A percentile compares a stretch with the other conserved stretches of the same genome.
phyloP scores from a whole-genome alignment of 1,284 basidiomycete genomes.

The Termitomyces sp. region DNA sequence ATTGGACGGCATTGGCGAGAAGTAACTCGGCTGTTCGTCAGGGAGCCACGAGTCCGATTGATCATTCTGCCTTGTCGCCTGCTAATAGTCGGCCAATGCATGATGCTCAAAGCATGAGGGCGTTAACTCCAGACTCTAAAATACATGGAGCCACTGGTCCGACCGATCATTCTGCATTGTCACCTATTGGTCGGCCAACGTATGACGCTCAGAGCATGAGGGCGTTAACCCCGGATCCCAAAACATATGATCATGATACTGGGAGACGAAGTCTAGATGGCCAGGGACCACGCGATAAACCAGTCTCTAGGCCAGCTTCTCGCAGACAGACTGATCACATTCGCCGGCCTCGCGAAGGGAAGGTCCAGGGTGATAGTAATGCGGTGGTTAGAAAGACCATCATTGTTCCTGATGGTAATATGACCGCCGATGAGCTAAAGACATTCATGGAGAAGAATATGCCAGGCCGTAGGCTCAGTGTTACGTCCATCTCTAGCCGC shows the following conservation, averaged over 20 bases:
- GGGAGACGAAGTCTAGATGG: conserved; percentile 33
- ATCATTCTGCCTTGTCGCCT: conserved; percentile 9
- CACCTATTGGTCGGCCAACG: conserved; percentile 11
- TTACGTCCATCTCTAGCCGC: conserved; percentile 50
- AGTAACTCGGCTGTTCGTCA: conserved; percentile 35
- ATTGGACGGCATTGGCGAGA: conserved; percentile 40
- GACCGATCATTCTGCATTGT: conserved; percentile 11
- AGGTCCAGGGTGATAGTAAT: conserved; percentile 30
- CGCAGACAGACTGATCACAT: conserved; percentile 37
- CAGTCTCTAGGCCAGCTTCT: conserved; percentile 29
- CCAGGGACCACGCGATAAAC: conserved; percentile 23
- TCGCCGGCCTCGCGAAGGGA: conserved; percentile 38
- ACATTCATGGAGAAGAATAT: conserved; percentile 52
- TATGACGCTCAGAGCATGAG: conserved; percentile 13
- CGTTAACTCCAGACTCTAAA: conserved; percentile 23
- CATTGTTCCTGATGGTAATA: conserved; percentile 61
- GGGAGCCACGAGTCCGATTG: conserved; percentile 15
- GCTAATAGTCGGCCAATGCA: conserved; percentile 11
- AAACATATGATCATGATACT: conserved; percentile 19
- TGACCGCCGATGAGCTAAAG: conserved; percentile 48
- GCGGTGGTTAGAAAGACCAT: conserved; percentile 70
- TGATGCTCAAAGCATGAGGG: conserved; percentile 13
- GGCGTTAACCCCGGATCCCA: conserved; percentile 20
- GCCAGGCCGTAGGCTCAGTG: conserved; percentile 53
- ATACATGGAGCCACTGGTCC: conserved; percentile 12